Base-by-base conservation (phyloP, 305 asterid genomes). In the Coffea humblotiana region DNA sequence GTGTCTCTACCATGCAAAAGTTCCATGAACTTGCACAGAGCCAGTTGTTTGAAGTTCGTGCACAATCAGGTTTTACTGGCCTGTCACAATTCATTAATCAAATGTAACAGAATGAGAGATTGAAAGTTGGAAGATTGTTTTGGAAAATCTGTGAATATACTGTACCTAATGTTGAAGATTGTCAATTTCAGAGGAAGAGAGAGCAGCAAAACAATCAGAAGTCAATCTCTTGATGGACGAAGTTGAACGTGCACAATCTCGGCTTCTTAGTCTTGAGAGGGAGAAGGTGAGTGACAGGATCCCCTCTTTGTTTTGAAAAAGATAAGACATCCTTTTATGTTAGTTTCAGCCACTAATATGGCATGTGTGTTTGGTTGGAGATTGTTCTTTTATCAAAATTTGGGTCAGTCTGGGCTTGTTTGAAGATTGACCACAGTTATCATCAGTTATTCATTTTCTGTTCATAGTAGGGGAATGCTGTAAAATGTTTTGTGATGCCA, bases 1-100 rank as follows among this genome's bases (percentile, higher is more conserved):
- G 98, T 91, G 98, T 96, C 86, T 93, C 98, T 72, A 94, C 97
- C 52, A 96, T 94, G 96, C 97, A 93, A 77, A 96, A 94, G 87
- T 88, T 96, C 54, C 99, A 96, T 82, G 99, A 96, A 86, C 92
- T 94, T 89, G 98, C 99, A 74, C 99, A 96, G 89, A 96, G 93
- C 88, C 96, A 96, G 88, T 84, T 94, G 88, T 96, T 96, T 91
- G 99, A 96, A 86, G 88, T 96, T 82, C 99, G 91, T 82, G 97
- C 98, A 69, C 99, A 96, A 88, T 92, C 99, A 92, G 99, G 99
- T 94, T 77, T 71, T 83, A 77, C 81, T 81, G 48, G 74, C 67
- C 71, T 60, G 18, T 58, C 58, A 27, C 75, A 54, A 37, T 54
- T 45, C 35, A 6, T 35, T 66, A 37, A 16, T 65, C 29, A 7